These are phyloP conservation scores for Calonectria pauciramosa DNA, from an alignment of 2,329 filamentous ascomycete genomes.

Conservation along the genomic window DNA sequence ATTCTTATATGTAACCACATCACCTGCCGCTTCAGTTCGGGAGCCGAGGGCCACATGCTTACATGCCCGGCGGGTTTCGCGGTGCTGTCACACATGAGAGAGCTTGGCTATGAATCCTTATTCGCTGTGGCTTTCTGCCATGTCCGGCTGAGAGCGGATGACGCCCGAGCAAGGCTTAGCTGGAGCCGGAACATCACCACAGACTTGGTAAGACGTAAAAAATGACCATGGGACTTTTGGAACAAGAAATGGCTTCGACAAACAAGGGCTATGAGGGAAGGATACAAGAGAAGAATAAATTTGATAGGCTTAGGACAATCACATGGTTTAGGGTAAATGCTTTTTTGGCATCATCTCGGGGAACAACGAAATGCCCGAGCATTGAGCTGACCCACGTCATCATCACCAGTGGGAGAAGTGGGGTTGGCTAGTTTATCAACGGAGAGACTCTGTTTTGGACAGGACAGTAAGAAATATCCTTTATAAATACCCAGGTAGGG, in stretches of 20 bases:
- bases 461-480: neutral
- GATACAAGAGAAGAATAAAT: neutral
- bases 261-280: neutral
- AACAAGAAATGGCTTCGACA: no score
- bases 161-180: neutral
- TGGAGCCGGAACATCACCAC: neutral
- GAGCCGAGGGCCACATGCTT: conserved; percentile 17
- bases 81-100: neutral
- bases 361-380: neutral
- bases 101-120: neutral
- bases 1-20: conserved; percentile 15
- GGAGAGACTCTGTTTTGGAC: neutral
- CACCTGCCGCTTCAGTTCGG: conserved; percentile 3
- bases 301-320: neutral
- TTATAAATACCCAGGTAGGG: neutral
- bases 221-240: neutral
- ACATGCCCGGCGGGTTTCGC: neutral
- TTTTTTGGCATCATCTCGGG: neutral
- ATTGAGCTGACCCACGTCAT: conserved; percentile 5
- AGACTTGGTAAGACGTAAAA: neutral
- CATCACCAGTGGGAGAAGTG: neutral
- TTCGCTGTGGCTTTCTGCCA: neutral
- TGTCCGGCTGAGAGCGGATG: conserved; percentile 10
- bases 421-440: neutral
- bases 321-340: neutral